phyloP scores from a whole-genome alignment of 495 filamentous ascomycete species.

The Penicillium dipodomyicola region DNA sequence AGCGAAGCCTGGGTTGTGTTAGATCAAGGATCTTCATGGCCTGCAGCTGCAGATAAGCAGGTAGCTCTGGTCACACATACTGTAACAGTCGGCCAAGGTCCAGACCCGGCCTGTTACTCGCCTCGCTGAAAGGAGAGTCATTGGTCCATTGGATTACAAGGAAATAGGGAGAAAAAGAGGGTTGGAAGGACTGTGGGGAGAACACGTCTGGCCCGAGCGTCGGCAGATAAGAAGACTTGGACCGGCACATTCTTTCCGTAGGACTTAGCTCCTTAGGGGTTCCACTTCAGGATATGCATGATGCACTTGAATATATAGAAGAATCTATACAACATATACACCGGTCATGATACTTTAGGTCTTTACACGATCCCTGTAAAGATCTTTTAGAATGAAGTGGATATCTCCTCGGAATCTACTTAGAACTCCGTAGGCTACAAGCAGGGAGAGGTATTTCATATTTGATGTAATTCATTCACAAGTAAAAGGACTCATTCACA shows the following conservation, averaged over 20 bases:
- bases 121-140: conserved; percentile 43
- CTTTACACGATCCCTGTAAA: neutral
- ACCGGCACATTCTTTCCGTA: conserved; percentile 23
- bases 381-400: neutral
- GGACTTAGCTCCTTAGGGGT: neutral
- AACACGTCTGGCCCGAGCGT: conserved; percentile 25
- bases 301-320: too few relatives aligned
- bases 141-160: conserved; percentile 36
- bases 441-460: neutral
- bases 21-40: conserved; percentile 2
- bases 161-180: conserved; percentile 8
- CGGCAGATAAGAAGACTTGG: conserved; percentile 29
- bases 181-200: conserved; percentile 16
- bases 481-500: neutral
- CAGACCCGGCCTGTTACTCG: conserved; percentile 45
- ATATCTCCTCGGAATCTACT: neutral
- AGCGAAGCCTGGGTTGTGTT: conserved; percentile 25
- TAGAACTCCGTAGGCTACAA: neutral
- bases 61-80: conserved; percentile 28
- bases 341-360: neutral
- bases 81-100: conserved; percentile 36
- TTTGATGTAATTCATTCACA: conserved; percentile 2
- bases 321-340: neutral
- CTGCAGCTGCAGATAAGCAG: conserved; percentile 23
- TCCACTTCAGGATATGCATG: neutral